Evolutionary conservation across 495 filamentous ascomycete genomes (phyloP).

Genomic region (Lophium mytilinum): DNA sequence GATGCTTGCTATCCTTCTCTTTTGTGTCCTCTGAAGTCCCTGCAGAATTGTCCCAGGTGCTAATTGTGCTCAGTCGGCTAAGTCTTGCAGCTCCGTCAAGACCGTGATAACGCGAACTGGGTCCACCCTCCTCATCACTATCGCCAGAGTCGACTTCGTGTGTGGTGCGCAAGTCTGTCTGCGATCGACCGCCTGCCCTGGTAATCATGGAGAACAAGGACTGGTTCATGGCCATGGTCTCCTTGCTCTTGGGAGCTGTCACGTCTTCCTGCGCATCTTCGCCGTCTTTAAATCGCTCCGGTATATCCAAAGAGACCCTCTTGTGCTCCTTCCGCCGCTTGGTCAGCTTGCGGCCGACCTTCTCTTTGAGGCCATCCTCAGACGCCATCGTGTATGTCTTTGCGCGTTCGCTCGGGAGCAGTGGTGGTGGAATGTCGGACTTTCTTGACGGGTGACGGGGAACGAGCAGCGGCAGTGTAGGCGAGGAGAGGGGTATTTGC

Average conservation of each 20-base stretch:
- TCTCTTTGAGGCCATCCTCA: slow-evolving; percentile 33
- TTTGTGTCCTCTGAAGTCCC: slow-evolving; percentile 7
- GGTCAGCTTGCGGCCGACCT: slow-evolving; percentile 45
- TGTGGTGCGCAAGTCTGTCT: slow-evolving; percentile 19
- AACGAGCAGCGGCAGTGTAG: not conserved
- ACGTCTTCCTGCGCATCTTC: slow-evolving; percentile 69
- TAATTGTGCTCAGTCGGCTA: slow-evolving; percentile 19
- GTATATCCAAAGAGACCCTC: slow-evolving; percentile 61
- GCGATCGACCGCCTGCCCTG: slow-evolving; percentile 53
- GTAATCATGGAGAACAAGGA: slow-evolving; percentile 91
- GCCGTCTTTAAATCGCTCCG: slow-evolving; percentile 67
- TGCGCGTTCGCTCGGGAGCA: not conserved
- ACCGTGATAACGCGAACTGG: slow-evolving; percentile 13
- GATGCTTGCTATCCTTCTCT: slow-evolving; percentile 36
- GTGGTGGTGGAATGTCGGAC: not conserved
- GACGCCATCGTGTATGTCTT: slow-evolving; percentile 30
- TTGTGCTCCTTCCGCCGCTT: slow-evolving; percentile 49
- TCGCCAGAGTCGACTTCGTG: slow-evolving; percentile 22
- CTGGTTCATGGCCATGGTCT: slow-evolving; percentile 73
- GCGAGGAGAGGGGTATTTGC: not conserved
- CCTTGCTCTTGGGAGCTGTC: slow-evolving; percentile 48
- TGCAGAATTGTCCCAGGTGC: slow-evolving; percentile 29
- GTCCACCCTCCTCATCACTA: slow-evolving; percentile 47
- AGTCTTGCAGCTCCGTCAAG: slow-evolving; percentile 18
- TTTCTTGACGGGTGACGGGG: not conserved